Percentiles rank a stretch among this genome's conserved stretches.
Conservation (phyloP, 345 rosid genomes). For the Populus nigra region DNA sequence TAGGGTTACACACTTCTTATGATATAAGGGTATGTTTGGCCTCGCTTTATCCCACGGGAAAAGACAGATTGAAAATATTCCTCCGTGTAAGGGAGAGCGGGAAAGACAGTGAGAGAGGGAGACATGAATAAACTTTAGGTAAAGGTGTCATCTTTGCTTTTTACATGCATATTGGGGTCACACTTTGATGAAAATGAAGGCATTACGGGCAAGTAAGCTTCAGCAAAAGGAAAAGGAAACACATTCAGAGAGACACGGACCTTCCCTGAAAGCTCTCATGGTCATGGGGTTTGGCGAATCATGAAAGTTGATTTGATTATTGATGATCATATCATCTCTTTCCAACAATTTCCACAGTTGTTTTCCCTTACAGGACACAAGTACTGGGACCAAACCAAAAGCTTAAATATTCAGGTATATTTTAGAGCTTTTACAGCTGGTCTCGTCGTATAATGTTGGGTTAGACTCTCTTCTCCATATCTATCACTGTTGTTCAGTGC, state of each 20-base stretch:
- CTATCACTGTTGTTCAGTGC: no score
- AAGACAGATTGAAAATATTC: constrained; percentile 24
- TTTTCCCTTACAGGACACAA: not conserved
- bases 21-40: not conserved
- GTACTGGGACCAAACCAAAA: constrained; percentile 24
- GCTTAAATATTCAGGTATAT: constrained; percentile 5
- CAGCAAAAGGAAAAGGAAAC: not conserved
- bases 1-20: not conserved
- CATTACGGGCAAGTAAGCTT: not conserved
- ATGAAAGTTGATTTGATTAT: constrained; percentile 20
- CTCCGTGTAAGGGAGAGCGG: constrained; percentile 13
- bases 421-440: not conserved
- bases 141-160: not conserved
- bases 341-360: constrained; percentile 9
- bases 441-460: not conserved
- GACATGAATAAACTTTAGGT: not conserved
- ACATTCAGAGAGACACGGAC: constrained; percentile 2
- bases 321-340: not conserved
- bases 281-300: constrained; percentile 18
- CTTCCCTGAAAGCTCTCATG: constrained; percentile 15
- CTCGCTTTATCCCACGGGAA: constrained; percentile 1
- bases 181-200: constrained; percentile 1
- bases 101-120: not conserved
- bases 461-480: not conserved
- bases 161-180: not conserved